phyloP scores from a whole-genome alignment of 2,329 filamentous ascomycete species.

The Drechslerella dactyloides region DNA sequence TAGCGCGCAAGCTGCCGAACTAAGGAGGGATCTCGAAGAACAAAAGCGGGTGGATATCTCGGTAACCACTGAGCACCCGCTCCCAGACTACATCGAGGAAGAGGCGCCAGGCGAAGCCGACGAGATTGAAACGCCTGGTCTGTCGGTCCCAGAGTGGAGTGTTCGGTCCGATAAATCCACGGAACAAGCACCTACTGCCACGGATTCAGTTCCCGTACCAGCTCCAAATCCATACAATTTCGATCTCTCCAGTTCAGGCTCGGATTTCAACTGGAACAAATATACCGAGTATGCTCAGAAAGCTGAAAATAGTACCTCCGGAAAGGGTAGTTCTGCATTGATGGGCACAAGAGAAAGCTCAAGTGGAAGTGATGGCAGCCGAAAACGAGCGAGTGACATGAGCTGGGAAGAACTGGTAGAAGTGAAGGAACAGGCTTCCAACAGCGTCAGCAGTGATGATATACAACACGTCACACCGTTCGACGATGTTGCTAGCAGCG shows the following conservation, averaged over 20 bases:
- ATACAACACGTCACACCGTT: conserved; percentile 20
- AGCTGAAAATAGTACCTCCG: conserved; percentile 17
- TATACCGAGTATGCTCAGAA: conserved; percentile 40
- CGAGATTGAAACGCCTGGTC: neutral
- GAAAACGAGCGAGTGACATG: conserved; percentile 47
- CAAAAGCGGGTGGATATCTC: conserved; percentile 16
- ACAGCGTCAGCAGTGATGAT: conserved; percentile 44
- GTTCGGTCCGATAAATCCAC: neutral
- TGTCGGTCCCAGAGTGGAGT: neutral
- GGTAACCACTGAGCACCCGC: neutral
- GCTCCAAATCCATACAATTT: conserved; percentile 33
- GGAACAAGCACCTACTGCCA: neutral
- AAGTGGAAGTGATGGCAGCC: conserved; percentile 42
- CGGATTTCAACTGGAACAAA: conserved; percentile 49
- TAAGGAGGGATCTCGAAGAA: conserved; percentile 53
- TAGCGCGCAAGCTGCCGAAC: conserved; percentile 52
- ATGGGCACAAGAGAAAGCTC: conserved; percentile 36
- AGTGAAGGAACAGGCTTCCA: conserved; percentile 34
- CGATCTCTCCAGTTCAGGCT: conserved; percentile 43
- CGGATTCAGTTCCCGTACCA: neutral
- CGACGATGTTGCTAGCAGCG: conserved; percentile 34
- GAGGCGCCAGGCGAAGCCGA: conserved; percentile 3
- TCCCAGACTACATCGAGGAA: conserved; percentile 6
- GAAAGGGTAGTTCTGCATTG: conserved; percentile 24
- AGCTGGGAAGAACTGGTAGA: conserved; percentile 43